Base-by-base conservation (phyloP, 2,329 filamentous ascomycete species). In the Emergomyces pasteurianus region DNA sequence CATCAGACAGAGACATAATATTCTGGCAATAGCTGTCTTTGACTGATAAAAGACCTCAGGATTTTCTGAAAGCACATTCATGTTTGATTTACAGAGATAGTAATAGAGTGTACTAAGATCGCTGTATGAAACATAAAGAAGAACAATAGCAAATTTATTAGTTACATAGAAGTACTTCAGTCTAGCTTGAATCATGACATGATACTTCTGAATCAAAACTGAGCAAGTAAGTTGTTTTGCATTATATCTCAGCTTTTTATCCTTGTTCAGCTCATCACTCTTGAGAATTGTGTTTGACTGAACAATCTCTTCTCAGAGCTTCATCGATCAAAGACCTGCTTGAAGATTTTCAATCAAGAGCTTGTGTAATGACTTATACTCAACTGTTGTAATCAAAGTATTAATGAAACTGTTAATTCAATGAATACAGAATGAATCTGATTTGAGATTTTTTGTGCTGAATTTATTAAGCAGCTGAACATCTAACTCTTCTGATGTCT, bases 181-280 rank as follows among this genome's bases (percentile, higher is more conserved):
- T 1, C 69, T 67, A 59, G 70, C 65, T 58, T 68, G 47, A 46
- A 71, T 67, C 65, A 71, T 72, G 2, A 70, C 63, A 63, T 72
- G 65, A 55, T 65, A 73, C 61, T 68, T 63, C 50, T 72, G 65
- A 6, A 64, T 65, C 2, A 70, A 7, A 10, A 64, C 67, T 1
- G 67, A 67, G 0, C 63, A 61, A 2, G 60, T 56, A 4, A 70
- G 61, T 16, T 57, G 59, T 52, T 58, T 61, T 16, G 69, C 66
- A 62, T 70, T 67, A 47, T 69, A 67, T 38, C n/a, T 64, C 38
- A 66, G 61, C 60, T 66, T 68, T 56, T 63, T 60, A 8, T 47
- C 40, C 34, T 36, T 55, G 60, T 5, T 2, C 34, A 36, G 34
- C 34, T 36, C 34, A 36, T 36, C 34, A 9, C 18, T 21, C 18